Evolutionary conservation across 140 eudicot species (phyloP).

Genomic region (Erigeron philadelphicus): DNA sequence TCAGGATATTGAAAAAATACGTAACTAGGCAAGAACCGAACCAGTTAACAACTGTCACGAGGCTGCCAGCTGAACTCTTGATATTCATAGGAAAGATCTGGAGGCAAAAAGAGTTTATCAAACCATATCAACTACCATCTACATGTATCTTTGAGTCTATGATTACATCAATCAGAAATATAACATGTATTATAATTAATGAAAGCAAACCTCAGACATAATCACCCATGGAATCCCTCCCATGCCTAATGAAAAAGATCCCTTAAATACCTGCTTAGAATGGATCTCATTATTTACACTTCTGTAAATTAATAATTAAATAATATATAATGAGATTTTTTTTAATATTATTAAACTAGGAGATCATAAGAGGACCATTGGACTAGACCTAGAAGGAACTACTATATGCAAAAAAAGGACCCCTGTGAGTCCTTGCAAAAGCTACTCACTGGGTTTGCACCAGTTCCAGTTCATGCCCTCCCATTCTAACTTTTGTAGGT

Average conservation of each 20-base stretch:
- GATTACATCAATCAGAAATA: background rate
- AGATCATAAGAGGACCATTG: too few relatives aligned
- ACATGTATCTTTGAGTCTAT: background rate
- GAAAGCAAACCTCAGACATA: background rate
- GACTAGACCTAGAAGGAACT: too few relatives aligned
- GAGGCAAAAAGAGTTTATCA: slow-evolving; percentile 1
- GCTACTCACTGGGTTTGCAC: too few relatives aligned
- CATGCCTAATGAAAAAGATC: slow-evolving; percentile 1
- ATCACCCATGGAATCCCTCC: slow-evolving; percentile 7
- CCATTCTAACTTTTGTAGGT: too few relatives aligned
- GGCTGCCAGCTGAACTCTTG: slow-evolving; percentile 76
- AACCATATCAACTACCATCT: too few relatives aligned
- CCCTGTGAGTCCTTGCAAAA: too few relatives aligned
- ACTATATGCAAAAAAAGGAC: too few relatives aligned
- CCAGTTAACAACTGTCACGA: slow-evolving; percentile 66
- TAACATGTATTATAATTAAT: background rate
- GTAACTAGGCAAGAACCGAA: slow-evolving; percentile 61
- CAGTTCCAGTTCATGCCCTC: too few relatives aligned
- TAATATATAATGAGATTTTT: too few relatives aligned
- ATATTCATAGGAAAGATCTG: slow-evolving; percentile 86
- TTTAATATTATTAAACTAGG: too few relatives aligned
- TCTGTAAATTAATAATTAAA: too few relatives aligned
- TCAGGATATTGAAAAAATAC: slow-evolving; percentile 59
- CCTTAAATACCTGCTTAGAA: background rate
- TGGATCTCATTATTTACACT: too few relatives aligned